Evolutionary conservation across 2,329 filamentous ascomycete genomes (phyloP).

Genomic region (Trichoderma polysporum): DNA sequence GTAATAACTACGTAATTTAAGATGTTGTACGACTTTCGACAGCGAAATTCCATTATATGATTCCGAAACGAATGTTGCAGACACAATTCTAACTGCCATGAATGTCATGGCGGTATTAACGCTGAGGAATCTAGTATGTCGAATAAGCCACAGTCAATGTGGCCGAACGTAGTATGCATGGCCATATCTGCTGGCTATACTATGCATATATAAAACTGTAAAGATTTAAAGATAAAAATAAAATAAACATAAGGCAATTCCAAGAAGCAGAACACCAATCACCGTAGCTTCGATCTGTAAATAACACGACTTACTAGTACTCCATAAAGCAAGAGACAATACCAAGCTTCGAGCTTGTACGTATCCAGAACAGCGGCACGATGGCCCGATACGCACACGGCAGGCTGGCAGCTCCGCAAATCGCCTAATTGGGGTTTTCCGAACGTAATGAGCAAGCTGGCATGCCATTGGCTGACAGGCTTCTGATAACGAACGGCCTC

Average conservation of each 20-base stretch:
- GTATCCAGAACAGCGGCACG: conserved; percentile 2
- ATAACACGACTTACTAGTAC: neutral
- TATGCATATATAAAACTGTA: neutral
- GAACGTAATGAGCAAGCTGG: conserved; percentile 22
- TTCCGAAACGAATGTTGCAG: too few relatives aligned
- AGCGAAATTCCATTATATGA: too few relatives aligned
- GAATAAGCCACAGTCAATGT: neutral
- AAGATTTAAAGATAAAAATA: neutral
- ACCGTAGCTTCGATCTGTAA: neutral
- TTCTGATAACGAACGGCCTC: conserved; percentile 19
- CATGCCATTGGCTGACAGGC: neutral
- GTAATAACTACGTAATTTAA: too few relatives aligned
- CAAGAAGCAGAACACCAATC: neutral
- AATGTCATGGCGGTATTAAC: neutral
- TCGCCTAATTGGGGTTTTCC: conserved; percentile 20
- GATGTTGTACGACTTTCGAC: neutral
- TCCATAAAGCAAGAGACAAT: neutral
- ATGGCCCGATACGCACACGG: neutral
- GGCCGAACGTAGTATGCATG: neutral
- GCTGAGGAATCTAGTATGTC: too few relatives aligned
- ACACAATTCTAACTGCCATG: too few relatives aligned
- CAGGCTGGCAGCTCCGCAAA: conserved; percentile 15
- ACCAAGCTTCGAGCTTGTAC: neutral
- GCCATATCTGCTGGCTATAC: neutral
- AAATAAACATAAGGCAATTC: neutral